Evolutionary conservation across 768 basidiomycete species (phyloP).

Genomic region (Russula emetica): DNA sequence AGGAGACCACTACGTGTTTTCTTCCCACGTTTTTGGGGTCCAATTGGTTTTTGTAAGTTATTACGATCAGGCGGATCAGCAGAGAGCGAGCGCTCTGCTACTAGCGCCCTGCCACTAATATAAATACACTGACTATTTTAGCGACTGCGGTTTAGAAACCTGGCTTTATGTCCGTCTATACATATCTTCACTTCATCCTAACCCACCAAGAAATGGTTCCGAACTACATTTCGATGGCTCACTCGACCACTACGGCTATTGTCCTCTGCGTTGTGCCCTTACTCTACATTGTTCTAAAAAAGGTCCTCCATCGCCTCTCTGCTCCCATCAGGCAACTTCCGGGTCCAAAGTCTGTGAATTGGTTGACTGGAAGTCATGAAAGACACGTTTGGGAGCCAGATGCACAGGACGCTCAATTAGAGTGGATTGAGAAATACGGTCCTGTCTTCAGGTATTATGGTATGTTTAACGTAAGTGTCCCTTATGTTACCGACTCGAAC

Average conservation of each 20-base stretch:
- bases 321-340: slow-evolving; percentile 15
- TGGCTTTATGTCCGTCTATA: neutral
- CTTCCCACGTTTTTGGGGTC: too few species aligned
- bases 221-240: neutral
- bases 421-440: slow-evolving; percentile 18
- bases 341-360: slow-evolving; percentile 18
- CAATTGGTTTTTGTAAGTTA: too few species aligned
- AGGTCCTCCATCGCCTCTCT: neutral
- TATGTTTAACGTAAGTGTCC: slow-evolving; percentile 14
- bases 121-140: neutral
- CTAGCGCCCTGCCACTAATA: too few species aligned
- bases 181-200: neutral
- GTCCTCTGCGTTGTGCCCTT: neutral
- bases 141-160: neutral
- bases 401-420: slow-evolving; percentile 4
- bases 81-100: too few species aligned
- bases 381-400: slow-evolving; percentile 19
- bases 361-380: slow-evolving; percentile 15
- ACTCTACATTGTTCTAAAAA: slow-evolving; percentile 3
- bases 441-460: slow-evolving; percentile 15
- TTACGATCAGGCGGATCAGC: too few species aligned
- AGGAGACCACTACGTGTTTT: too few species aligned
- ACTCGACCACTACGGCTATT: neutral
- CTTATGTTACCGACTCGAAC: neutral
- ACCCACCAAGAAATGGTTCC: neutral